These are phyloP conservation scores for Hypericum perforatum DNA, from an alignment of 345 rosid genomes.

Conservation along the genomic window DNA sequence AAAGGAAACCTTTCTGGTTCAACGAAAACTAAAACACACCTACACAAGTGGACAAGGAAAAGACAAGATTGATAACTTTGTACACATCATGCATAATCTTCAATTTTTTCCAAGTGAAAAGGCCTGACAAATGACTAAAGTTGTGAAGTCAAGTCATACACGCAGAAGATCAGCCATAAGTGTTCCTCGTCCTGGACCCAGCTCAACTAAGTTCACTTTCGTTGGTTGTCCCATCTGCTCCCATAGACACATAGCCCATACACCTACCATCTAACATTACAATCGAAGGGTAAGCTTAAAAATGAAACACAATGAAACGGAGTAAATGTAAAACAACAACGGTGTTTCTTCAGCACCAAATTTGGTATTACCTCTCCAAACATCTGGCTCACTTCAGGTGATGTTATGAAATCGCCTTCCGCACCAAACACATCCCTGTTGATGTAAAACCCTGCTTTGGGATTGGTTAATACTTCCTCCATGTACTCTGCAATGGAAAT, in stretches of 20 bases:
- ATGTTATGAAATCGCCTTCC: slow-evolving; percentile 91
- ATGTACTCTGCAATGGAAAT: slow-evolving; percentile 85
- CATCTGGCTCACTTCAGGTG: slow-evolving; percentile 98
- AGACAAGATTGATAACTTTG: not conserved
- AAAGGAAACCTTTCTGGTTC: slow-evolving; percentile 13
- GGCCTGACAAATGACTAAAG: slow-evolving; percentile 7
- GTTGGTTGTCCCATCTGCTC: slow-evolving; percentile 87
- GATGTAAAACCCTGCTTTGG: slow-evolving; percentile 80
- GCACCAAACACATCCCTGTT: slow-evolving; percentile 87
- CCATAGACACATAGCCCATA: slow-evolving; percentile 93
- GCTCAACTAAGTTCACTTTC: slow-evolving; percentile 70
- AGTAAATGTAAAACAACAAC: not conserved
- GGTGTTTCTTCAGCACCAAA: not conserved
- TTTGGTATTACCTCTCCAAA: slow-evolving; percentile 65
- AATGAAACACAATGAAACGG: not conserved
- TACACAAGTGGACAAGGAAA: not conserved
- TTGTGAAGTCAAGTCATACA: slow-evolving; percentile 34
- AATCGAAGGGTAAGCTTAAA: slow-evolving; percentile 10
- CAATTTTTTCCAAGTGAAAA: slow-evolving; percentile 5
- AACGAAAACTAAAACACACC: not conserved
- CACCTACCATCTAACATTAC: slow-evolving; percentile 60
- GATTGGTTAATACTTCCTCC: slow-evolving; percentile 95
- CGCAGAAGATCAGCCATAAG: slow-evolving; percentile 92
- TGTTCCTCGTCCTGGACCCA: slow-evolving; percentile 94
- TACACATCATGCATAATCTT: not conserved